A percentile compares a stretch with the other conserved stretches of the same genome.
These are phyloP conservation scores for Aspergillus sclerotialis DNA, from an alignment of 2,329 filamentous ascomycete genomes.

Conservation along the genomic window DNA sequence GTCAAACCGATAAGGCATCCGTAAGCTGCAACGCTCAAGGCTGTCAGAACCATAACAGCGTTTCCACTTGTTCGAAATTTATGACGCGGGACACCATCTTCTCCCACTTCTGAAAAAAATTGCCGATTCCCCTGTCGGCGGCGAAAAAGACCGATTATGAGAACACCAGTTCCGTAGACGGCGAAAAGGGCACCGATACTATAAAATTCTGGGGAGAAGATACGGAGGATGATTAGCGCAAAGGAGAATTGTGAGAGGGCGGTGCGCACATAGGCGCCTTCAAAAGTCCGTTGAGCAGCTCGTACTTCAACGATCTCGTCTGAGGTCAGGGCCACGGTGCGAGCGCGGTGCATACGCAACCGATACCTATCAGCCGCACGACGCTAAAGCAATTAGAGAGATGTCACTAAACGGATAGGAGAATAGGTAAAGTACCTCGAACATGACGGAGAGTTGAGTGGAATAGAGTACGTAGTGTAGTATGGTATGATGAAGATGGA, in stretches of 20 bases:
- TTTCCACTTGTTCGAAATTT: slow-evolving; percentile 61
- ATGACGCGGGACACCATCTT: slow-evolving; percentile 54
- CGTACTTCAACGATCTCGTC: slow-evolving; percentile 90
- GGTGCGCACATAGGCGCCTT: slow-evolving; percentile 93
- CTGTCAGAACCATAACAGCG: slow-evolving; percentile 57
- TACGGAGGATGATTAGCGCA: slow-evolving; percentile 86
- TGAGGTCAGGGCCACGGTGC: slow-evolving; percentile 72
- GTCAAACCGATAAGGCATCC: slow-evolving; percentile 54
- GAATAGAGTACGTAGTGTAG: too few relatives aligned
- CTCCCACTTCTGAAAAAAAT: slow-evolving; percentile 63
- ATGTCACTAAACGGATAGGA: slow-evolving; percentile 1
- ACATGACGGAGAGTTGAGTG: slow-evolving; percentile 14
- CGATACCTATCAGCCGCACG: slow-evolving; percentile 68
- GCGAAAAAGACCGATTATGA: slow-evolving; percentile 76
- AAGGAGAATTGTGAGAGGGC: slow-evolving; percentile 94
- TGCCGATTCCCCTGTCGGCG: slow-evolving; percentile 88
- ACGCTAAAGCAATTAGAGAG: slow-evolving; percentile 35
- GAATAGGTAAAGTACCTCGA: slow-evolving; percentile 17
- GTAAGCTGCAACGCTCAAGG: slow-evolving; percentile 57
- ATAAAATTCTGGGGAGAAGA: slow-evolving; percentile 96
- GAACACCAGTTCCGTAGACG: slow-evolving; percentile 76
- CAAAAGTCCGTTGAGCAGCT: slow-evolving; percentile 91
- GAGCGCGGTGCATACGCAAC: slow-evolving; percentile 74
- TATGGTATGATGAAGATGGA: not conserved
- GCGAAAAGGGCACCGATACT: slow-evolving; percentile 94